phyloP scores from a whole-genome alignment of 1,139 yeast genomes.

The Yamadazyma aaseri region DNA sequence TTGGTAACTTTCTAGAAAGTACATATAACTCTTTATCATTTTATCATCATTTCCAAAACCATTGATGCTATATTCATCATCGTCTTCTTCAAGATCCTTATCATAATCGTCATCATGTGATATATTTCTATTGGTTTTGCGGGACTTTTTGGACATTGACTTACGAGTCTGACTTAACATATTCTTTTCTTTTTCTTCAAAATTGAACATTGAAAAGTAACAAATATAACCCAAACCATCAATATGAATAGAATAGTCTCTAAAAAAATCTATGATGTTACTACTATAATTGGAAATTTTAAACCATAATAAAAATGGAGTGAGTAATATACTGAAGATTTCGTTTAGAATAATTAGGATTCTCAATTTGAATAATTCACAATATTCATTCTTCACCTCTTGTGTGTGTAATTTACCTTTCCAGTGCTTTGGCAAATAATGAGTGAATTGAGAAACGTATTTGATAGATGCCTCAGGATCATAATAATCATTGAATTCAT shows the following conservation, averaged over 20 bases:
- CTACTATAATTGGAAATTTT: conserved; percentile 73
- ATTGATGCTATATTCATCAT: conserved; percentile 31
- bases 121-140: neutral
- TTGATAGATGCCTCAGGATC: conserved; percentile 86
- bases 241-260: conserved; percentile 85
- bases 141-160: conserved; percentile 5
- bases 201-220: conserved; percentile 87
- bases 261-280: conserved; percentile 79
- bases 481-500: conserved; percentile 53
- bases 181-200: conserved; percentile 58
- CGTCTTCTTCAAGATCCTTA: conserved; percentile 26
- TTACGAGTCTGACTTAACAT: conserved; percentile 35
- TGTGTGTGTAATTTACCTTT: conserved; percentile 80
- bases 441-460: conserved; percentile 82
- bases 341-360: conserved; percentile 74
- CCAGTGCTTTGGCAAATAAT: conserved; percentile 87
- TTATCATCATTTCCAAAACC: conserved; percentile 66
- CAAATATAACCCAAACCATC: conserved; percentile 96
- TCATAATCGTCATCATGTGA: neutral
- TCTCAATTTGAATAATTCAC: conserved; percentile 72
- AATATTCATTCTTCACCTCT: conserved; percentile 78
- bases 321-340: conserved; percentile 71
- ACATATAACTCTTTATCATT: conserved; percentile 87
- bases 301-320: conserved; percentile 88
- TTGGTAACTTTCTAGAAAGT: conserved; percentile 80